Base-by-base conservation (phyloP, 2,329 filamentous ascomycete genomes). In the Aspergillus sojae region DNA sequence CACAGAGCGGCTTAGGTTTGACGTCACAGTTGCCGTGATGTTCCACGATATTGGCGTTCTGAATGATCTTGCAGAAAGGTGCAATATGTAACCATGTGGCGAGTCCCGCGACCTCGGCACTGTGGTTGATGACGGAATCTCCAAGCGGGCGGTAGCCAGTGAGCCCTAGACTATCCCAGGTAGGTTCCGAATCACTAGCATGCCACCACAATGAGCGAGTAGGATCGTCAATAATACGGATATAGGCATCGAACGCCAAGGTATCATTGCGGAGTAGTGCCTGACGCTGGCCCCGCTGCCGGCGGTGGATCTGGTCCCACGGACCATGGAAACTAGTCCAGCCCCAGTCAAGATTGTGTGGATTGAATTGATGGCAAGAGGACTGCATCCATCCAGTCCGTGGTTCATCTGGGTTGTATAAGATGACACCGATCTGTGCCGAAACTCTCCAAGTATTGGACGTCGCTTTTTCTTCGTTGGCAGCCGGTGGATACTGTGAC, bases 341-440 rank as follows among this genome's bases (percentile, higher is more conserved):
- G 2, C 87, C 87, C 83, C 86, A 88, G 68, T 89, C 87, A 14
- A 86, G 75, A 48, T 85, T 86, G 58, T 83, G 79, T 36, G 81
- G 80, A 68, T 84, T 85, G 74, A 88, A 89, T 61, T 87, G 85
- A 72, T 89, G 86, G 54, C 83, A 80, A 48, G 85, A 86, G 14
- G 82, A 84, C 60, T 85, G 81, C 69, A 82, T 83, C 72, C 83
- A 84, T 62, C 85, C 82, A 5, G 86, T 85, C 7, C 86, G 83
- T 53, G 87, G 87, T 68, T 89, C 87, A 30, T 81, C 79, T 0
- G 87, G 87, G 65, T 89, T 89, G 78, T 89, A 89, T 55, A 89
- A 77, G 54, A 89, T 82, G 28, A 89, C 83, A 45, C 84, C 84
- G 41, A 89, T 80, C 72, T 89, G 87, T 3, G 86, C 87, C n/a